These are phyloP conservation scores for Setaria viridis DNA, from an alignment of 202 grass and related monocot genomes.

Conservation along the genomic window DNA sequence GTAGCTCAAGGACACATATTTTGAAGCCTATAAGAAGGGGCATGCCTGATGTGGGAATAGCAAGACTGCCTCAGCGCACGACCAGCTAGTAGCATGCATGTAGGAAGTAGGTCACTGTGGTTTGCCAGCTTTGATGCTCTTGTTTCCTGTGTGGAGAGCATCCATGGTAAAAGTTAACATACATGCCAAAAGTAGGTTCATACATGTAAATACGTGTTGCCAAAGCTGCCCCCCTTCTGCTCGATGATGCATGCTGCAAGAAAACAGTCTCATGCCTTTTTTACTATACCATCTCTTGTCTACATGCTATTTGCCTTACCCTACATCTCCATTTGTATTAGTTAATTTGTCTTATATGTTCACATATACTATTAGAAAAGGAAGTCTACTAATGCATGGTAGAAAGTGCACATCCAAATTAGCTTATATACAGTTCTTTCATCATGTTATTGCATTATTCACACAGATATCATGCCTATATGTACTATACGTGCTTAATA, in stretches of 20 bases:
- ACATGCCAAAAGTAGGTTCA: background rate
- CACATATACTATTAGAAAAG: background rate
- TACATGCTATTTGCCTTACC: background rate
- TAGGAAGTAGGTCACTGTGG: background rate
- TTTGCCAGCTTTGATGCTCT: background rate
- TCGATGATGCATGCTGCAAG: background rate
- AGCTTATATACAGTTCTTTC: background rate
- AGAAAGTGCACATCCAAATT: background rate
- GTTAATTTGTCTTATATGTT: no score
- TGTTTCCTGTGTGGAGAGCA: background rate
- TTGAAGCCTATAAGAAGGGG: no score
- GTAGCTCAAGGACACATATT: no score
- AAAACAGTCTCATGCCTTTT: background rate
- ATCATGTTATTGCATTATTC: background rate
- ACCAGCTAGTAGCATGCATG: background rate
- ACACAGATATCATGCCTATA: background rate
- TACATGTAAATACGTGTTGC: background rate
- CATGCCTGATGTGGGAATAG: no score
- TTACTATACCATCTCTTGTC: no score
- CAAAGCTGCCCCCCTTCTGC: background rate
- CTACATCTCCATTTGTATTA: no score
- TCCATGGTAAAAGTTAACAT: background rate
- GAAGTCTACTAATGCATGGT: background rate
- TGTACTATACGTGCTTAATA: fast-evolving
- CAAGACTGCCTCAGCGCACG: no score